Percentiles rank a stretch among this genome's conserved stretches.
Conservation (phyloP, 2,329 filamentous ascomycete genomes). For the Ophiostoma sp. region DNA sequence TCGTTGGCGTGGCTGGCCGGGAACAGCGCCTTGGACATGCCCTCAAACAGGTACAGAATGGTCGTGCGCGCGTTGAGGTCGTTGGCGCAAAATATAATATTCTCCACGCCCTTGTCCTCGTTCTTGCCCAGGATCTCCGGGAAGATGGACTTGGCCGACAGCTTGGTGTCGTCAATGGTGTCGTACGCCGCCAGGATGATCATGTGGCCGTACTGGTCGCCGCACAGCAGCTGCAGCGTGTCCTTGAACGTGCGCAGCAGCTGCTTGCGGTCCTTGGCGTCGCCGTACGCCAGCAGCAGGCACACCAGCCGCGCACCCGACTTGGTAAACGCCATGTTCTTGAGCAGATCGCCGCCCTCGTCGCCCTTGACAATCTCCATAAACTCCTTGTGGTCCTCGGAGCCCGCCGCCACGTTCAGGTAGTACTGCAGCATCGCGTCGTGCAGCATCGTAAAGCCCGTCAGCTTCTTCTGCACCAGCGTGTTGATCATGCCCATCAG, state of each 20-base stretch:
- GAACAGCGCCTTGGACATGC: slow-evolving; percentile 54
- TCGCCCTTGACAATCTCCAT: slow-evolving; percentile 87
- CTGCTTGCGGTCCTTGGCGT: slow-evolving; percentile 86
- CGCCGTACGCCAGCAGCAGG: slow-evolving; percentile 75
- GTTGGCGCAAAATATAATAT: slow-evolving; percentile 59
- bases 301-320: slow-evolving; percentile 78
- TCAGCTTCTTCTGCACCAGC: slow-evolving; percentile 92
- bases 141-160: slow-evolving; percentile 80
- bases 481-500: slow-evolving; percentile 83
- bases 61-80: slow-evolving; percentile 61
- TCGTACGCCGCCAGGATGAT: slow-evolving; percentile 84
- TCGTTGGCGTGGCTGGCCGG: slow-evolving; percentile 59
- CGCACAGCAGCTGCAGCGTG: slow-evolving; percentile 77
- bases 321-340: slow-evolving; percentile 94
- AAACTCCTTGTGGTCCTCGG: slow-evolving; percentile 79
- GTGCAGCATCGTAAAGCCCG: slow-evolving; percentile 94
- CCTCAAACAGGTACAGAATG: slow-evolving; percentile 76
- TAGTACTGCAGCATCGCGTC: slow-evolving; percentile 98
- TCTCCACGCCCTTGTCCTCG: slow-evolving; percentile 56
- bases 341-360: slow-evolving; percentile 80
- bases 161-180: slow-evolving; percentile 88
- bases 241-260: slow-evolving; percentile 85
- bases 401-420: slow-evolving; percentile 68
- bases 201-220: slow-evolving; percentile 70
- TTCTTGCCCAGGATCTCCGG: slow-evolving; percentile 76